Conservation (phyloP, 371 early-diverging fungal genomes). For the Mucor saturninus region DNA sequence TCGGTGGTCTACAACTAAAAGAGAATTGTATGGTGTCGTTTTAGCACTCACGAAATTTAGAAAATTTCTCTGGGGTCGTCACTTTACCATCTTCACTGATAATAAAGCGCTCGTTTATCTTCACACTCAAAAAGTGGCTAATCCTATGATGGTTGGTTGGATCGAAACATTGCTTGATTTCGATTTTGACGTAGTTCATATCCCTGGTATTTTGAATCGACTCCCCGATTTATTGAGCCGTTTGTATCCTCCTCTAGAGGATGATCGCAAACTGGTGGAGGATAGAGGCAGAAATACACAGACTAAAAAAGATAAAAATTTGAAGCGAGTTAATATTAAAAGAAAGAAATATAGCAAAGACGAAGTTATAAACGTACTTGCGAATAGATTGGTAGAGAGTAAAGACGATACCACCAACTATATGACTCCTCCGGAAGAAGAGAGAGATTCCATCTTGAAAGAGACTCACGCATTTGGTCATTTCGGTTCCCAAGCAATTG, state of each 20-base stretch:
- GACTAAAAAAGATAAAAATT: neutral
- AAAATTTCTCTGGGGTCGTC: conserved; percentile 26
- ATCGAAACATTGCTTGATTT: no score
- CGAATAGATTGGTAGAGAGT: neutral
- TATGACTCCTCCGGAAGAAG: no score
- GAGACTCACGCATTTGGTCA: conserved; percentile 22
- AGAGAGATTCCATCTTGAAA: conserved; percentile 10
- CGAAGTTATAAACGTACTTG: neutral
- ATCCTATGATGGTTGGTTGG: no score
- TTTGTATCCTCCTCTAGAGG: conserved; percentile 1
- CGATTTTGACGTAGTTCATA: no score
- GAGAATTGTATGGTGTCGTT: conserved; percentile 14
- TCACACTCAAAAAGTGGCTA: no score
- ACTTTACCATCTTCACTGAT: no score
- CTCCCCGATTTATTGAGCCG: no score
- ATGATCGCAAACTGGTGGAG: conserved; percentile 7
- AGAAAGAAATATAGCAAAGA: neutral
- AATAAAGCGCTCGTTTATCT: no score
- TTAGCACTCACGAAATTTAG: conserved; percentile 27
- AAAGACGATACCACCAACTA: conserved; percentile 1
- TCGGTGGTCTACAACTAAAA: neutral
- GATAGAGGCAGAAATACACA: neutral
- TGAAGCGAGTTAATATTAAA: neutral
- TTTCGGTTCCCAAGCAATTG: conserved; percentile 12
- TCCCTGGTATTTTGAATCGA: no score